Percentiles rank a stretch among this genome's conserved stretches.
Evolutionary conservation across 345 rosid species (phyloP).

Genomic region (Diplotaxis tenuifolia): DNA sequence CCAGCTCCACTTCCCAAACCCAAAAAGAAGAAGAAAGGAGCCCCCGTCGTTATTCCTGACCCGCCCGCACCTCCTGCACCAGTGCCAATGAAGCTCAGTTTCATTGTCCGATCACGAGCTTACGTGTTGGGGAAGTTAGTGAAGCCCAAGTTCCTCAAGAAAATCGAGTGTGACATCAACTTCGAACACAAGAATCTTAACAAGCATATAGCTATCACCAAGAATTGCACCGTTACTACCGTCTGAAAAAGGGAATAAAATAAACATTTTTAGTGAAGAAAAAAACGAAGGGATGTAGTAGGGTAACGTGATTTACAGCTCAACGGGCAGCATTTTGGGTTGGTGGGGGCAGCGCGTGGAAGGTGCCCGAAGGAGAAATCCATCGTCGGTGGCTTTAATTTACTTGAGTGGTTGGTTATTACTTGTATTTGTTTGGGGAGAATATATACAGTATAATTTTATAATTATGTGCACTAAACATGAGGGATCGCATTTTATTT

Average conservation of each 20-base stretch:
- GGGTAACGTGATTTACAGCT: constrained; percentile 45
- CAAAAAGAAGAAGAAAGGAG: constrained; percentile 35
- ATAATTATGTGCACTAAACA: constrained; percentile 8
- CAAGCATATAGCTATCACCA: constrained; percentile 57
- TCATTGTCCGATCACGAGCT: constrained; percentile 66
- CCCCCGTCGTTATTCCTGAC: background rate
- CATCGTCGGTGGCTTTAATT: constrained; percentile 33
- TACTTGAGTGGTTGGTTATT: constrained; percentile 28
- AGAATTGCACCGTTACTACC: constrained; percentile 63
- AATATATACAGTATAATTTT: constrained; percentile 26
- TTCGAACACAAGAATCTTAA: constrained; percentile 67
- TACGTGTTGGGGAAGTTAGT: constrained; percentile 90
- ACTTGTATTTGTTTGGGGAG: constrained; percentile 22
- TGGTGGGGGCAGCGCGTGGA: constrained; percentile 37
- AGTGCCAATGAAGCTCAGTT: constrained; percentile 57
- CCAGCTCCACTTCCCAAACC: constrained; percentile 52
- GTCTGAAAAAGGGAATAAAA: constrained; percentile 7
- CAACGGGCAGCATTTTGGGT: constrained; percentile 45
- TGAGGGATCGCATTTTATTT: constrained; percentile 27
- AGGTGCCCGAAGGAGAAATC: constrained; percentile 19
- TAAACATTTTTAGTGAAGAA: background rate
- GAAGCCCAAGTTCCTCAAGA: constrained; percentile 72
- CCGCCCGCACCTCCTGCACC: constrained; percentile 61
- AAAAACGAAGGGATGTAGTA: constrained; percentile 18
- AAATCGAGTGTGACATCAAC: constrained; percentile 57